Evolutionary conservation across 1,284 basidiomycete species (phyloP), one percentile per base, ranked within the genome.

Genomic region (Laetiporus sulphureus): DNA sequence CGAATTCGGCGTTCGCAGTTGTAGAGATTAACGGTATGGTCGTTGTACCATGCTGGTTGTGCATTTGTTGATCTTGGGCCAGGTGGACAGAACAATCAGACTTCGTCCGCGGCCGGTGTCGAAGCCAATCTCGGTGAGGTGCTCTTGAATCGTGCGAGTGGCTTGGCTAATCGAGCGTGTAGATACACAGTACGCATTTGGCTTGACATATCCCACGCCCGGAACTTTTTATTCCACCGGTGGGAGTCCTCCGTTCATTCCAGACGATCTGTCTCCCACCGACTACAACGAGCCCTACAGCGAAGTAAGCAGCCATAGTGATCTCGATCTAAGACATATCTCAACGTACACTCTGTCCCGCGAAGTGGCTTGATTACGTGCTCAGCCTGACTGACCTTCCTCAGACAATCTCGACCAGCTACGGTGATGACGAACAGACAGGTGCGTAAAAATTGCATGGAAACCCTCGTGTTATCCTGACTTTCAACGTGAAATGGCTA

Each of bases 361-460:
- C 33, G 21, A 48, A 79, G 66, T 85, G 83, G 79, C 58, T 87
- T 13, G 69, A 79, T 46, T 80, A 73, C 44, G 42, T 64, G 15
- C 49, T 62, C 6, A 33, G 24, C 1, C 48, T 62, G 21, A 60
- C 39, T 27, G 61, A 68, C 19, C 59, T 71, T n/a, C 79, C 80
- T 8, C 66, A 69, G 45, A 67, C 72, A 6, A 75, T 83, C 46
- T 77, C 77, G 20, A 82, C 78, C 0, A 75, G 71, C 48, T 82
- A 88, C 53, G 81, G 73, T 7, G 84, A 88, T 46, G 65, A 79
- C 47, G 82, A 84, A 43, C 78, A 83, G 55, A 79, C 78, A 20
- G 75, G 77, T 75, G 40, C 29, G 59, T 35, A 22, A 35, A 13
- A 29, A 11, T 19, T 18, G 19, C 37, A 42, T 27, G 27, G 38